Evolutionary conservation across 2,329 filamentous ascomycete species (phyloP).

Genomic region (Pseudocercospora crystallina): DNA sequence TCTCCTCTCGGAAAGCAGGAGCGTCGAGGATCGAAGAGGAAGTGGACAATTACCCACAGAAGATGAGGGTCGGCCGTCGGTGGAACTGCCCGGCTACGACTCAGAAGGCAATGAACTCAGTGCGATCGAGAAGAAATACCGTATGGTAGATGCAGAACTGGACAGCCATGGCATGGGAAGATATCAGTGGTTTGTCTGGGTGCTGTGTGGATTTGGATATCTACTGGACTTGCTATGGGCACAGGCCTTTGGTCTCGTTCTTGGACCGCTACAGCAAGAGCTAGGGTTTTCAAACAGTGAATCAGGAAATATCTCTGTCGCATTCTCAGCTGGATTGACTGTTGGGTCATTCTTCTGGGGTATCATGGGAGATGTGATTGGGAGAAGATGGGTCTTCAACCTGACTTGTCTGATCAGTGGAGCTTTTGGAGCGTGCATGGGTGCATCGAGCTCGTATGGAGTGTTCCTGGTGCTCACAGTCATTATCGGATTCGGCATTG

Average conservation of each 20-base stretch:
- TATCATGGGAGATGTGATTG: conserved; percentile 55
- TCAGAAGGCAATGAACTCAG: conserved; percentile 22
- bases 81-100: conserved; percentile 6
- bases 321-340: conserved; percentile 56
- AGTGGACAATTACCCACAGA: background rate
- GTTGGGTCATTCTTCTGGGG: conserved; percentile 59
- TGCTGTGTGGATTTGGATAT: conserved; percentile 56
- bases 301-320: conserved; percentile 50
- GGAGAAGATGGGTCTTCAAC: conserved; percentile 59
- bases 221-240: conserved; percentile 59
- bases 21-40: background rate
- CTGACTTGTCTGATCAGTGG: conserved; percentile 57
- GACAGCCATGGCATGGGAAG: conserved; percentile 54
- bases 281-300: conserved; percentile 49
- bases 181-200: conserved; percentile 54
- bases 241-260: conserved; percentile 57
- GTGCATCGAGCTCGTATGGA: conserved; percentile 49
- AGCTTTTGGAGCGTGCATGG: conserved; percentile 55
- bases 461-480: conserved; percentile 56
- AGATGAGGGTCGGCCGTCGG: background rate
- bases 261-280: conserved; percentile 57
- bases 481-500: conserved; percentile 53
- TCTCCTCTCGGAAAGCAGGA: background rate
- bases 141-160: conserved; percentile 50
- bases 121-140: conserved; percentile 46